Percentiles rank a stretch among this genome's conserved stretches.
These are phyloP conservation scores for Juglanconis oblonga DNA, from an alignment of 2,329 filamentous ascomycete genomes.

Conservation along the genomic window DNA sequence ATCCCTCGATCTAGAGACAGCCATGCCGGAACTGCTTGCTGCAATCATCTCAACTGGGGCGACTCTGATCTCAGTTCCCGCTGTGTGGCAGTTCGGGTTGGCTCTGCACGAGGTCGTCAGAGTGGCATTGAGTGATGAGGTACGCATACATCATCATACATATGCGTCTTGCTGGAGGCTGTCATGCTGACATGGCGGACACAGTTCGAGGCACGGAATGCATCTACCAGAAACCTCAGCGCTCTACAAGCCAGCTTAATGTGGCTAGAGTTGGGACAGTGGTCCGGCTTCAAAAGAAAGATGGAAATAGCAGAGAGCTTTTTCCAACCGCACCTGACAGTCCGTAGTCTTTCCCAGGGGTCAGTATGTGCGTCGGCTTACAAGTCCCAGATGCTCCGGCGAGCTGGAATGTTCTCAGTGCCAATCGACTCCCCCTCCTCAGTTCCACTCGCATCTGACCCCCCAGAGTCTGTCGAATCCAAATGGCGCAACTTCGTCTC, in stretches of 20 bases:
- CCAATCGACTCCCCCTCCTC: conserved; percentile 20
- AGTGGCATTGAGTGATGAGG: conserved; percentile 25
- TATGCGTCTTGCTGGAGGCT: conserved; percentile 24
- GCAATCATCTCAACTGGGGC: conserved; percentile 24
- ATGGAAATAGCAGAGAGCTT: conserved; percentile 60
- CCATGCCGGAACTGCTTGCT: conserved; percentile 25
- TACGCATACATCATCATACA: conserved; percentile 9
- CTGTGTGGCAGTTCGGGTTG: conserved; percentile 28
- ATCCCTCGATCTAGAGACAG: conserved; percentile 24
- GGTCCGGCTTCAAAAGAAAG: conserved; percentile 57
- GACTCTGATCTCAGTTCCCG: conserved; percentile 25
- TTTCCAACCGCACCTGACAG: conserved; percentile 48
- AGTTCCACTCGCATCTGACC: conserved; percentile 21
- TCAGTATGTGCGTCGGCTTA: conserved; percentile 9
- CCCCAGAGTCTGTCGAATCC: conserved; percentile 21
- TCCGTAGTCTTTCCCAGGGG: conserved; percentile 11
- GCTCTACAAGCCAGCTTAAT: conserved; percentile 49
- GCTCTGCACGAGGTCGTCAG: conserved; percentile 44
- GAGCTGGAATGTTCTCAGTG: conserved; percentile 33
- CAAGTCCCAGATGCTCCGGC: conserved; percentile 44
- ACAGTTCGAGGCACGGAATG: conserved; percentile 47
- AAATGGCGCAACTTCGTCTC: conserved; percentile 27
- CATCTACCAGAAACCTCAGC: conserved; percentile 47
- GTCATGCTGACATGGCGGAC: conserved; percentile 1
- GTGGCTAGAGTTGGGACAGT: conserved; percentile 51